phyloP scores from a whole-genome alignment of 1,284 basidiomycete genomes.

The Trametes sp. region DNA sequence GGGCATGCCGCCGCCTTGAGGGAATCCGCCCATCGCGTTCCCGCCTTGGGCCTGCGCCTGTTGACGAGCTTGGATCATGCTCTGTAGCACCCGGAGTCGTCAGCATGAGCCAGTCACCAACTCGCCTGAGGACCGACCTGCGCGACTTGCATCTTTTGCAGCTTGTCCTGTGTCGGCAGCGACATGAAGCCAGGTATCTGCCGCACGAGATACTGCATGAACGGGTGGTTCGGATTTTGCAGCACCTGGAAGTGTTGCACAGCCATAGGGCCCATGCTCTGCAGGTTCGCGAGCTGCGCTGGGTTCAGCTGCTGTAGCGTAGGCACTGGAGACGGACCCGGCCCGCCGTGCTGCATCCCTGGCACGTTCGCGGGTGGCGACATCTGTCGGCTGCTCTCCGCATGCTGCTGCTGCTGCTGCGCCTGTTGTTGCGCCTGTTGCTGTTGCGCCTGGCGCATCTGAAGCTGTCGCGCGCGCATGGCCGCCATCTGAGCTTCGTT shows the following conservation, averaged over 20 bases:
- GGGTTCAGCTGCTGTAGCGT: constrained; percentile 24
- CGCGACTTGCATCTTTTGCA: constrained; percentile 61
- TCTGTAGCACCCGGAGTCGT: not conserved
- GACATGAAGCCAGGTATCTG: constrained; percentile 60
- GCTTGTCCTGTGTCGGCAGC: constrained; percentile 59
- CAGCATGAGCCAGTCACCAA: not conserved
- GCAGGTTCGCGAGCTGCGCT: constrained; percentile 34
- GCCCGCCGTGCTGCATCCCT: constrained; percentile 34
- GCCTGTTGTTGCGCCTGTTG: constrained; percentile 46
- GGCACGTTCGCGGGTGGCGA: constrained; percentile 49
- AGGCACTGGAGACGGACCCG: constrained; percentile 28
- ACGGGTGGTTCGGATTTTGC: constrained; percentile 62
- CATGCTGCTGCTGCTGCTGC: constrained; percentile 37
- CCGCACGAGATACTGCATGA: constrained; percentile 61
- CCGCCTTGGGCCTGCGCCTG: constrained; percentile 27
- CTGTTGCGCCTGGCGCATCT: constrained; percentile 49
- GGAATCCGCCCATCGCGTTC: constrained; percentile 31
- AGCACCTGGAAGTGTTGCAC: constrained; percentile 58
- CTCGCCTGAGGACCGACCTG: constrained; percentile 50
- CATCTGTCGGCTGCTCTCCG: constrained; percentile 47
- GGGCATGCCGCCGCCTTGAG: constrained; percentile 29
- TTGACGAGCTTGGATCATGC: constrained; percentile 29
- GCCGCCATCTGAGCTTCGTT: constrained; percentile 45
- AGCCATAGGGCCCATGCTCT: constrained; percentile 43
- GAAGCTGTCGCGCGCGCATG: constrained; percentile 52